Base-by-base conservation (phyloP, 352 stramenopile genomes). In the Phytopythium helicoides region DNA sequence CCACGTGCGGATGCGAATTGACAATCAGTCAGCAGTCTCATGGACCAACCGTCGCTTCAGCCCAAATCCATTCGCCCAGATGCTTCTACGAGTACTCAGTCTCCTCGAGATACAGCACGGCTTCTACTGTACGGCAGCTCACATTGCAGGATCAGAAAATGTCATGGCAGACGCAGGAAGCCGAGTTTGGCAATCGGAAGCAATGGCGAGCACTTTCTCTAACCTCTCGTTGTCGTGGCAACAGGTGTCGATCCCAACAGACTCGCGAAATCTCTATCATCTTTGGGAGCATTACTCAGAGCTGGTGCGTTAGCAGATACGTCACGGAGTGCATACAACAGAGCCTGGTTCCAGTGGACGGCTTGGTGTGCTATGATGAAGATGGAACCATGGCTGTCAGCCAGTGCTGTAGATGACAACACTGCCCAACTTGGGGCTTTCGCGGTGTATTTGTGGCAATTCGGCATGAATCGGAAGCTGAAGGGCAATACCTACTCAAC, bases 401-500 rank as follows among this genome's bases (percentile, higher is more conserved):
- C 15, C 0, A 28, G 8, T 3, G 19, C 40, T 4, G 25, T 52
- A 7, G 26, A 58, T n/a, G 16, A 22, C 0, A 66, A 57, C 26
- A 36, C 53, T 3, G 52, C 57, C 23, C 52, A 62, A 11, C 58
- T 66, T 2, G 52, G 52, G 1, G 47, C 58, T 1, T 66, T 47
- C 34, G 52, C 34, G 1, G 47, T 61, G 0, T 57, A 61, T 19
- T 14, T 66, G 6, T 66, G 40, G 47, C 23, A 61, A 14, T 66
- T 55, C 21, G 41, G 47, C 0, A 66, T 66, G 58, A 61, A 61
- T 16, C 26, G 47, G 0, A 25, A 19, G 2, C 38, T 18, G 3
- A 16, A 35, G 8, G 58, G 58, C 1, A 61, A 61, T 25, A 57
- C 47, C 2, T 61, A 66, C 36, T 61, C 47, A 3, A 58, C 49